Base-by-base conservation (phyloP, 2,329 filamentous ascomycete genomes). In the Alternaria burnsii region DNA sequence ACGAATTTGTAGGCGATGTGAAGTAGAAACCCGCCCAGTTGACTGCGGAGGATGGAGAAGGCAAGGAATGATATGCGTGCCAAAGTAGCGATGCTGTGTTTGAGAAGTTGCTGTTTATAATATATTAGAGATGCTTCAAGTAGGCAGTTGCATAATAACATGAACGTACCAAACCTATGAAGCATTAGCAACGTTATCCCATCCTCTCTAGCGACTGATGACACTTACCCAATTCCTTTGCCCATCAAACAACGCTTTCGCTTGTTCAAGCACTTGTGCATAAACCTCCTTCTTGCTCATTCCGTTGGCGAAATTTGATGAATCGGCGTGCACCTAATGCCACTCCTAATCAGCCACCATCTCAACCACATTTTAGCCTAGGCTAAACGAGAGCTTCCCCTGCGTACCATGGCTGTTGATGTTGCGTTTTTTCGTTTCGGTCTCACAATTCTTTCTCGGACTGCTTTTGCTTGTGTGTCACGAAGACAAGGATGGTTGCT, bases 11-110 rank as follows among this genome's bases (percentile, higher is more conserved):
- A 3, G 72, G 71, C 73, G 71, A 61, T n/a, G 68, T 68, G 51
- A 76, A 74, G 66, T 76, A 75, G 60, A 76, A 94, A 24, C 91
- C 91, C 46, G 90, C 88, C 92, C 92, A 95, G 78, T 95, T 94
- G 22, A 92, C 90, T 16, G 86, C 79, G 40, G 81, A 85, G 52
- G 87, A 89, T 1, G 91, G 90, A 0, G 82, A 77, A 1, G 88
- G 85, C 14, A 94, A 82, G 9, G 91, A 91, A 75, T 91, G 89
- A 74, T 90, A 91, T 4, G 89, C 90, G 73, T 95, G 90, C 89
- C 91, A 94, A 65, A 94, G 83, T 28, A 94, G 84, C 4, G 91
- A 89, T 8, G 92, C 88, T 4, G 88, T 81, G 75, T 94, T 95
- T 66, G 91, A 84, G 48, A 93, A 85, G 77, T 95, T 94, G 61